Evolutionary conservation across 2,329 filamentous ascomycete genomes (phyloP), one percentile per base, ranked within the genome.

Genomic region (Chrysoporthe cubensis): DNA sequence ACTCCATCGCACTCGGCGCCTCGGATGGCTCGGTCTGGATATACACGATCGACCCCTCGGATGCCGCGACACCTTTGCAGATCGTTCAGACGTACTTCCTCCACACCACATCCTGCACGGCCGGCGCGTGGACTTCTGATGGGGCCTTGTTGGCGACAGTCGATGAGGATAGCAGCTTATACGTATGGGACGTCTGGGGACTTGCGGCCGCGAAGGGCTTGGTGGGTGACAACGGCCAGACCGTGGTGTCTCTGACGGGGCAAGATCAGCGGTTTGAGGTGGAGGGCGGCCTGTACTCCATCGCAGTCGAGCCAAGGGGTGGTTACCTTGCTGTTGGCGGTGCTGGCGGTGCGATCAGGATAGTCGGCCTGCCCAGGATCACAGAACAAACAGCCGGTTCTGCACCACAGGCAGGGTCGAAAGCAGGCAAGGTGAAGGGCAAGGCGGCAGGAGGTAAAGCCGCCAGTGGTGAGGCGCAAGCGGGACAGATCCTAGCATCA

Each of bases 21-120:
- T 91, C 87, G 46, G 94, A 99, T 77, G 96, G 96, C 66, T 94
- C 90, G 63, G 94, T 97, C 54, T 99, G 96, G 96, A 91, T 99
- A 11, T 97, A 97, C 81, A 90, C 89, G n/a, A 85, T 98, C 75
- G 90, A 94, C 78, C 82, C 87, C 42, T 83, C 83, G 65, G 89
- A 92, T 71, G 56, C 79, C 44, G 80, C 80, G 62, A 83, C 82
- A 74, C 80, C 92, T 8, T 84, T 98, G 64, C 89, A 90, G 74
- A 96, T 98, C 75, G 86, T 96, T 5, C 93, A 97, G 81, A 91
- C 91, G 37, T 97, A 96, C 82, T 97, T 97, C 84, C 85, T 96
- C 37, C 96, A 98, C 82, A 95, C 92, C 3, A 91, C 82, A 21
- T 82, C 92, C 40, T 96, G 92, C 80, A 98, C 96, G 1, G 95